Base-by-base conservation (phyloP, 2,329 filamentous ascomycete genomes). In the Balansia obtecta region DNA sequence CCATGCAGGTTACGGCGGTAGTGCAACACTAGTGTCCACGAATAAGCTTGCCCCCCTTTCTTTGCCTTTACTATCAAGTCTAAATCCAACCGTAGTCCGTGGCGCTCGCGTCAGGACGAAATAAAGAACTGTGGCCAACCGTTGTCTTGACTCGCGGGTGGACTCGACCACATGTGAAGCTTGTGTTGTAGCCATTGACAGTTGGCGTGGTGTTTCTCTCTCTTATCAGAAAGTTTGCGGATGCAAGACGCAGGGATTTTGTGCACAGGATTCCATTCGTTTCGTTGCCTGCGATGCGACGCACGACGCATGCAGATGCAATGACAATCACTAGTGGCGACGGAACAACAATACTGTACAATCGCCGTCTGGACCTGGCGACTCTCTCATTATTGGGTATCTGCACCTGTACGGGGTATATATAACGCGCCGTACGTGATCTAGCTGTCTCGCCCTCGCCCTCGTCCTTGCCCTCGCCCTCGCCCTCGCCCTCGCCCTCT, bases 401-500 rank as follows among this genome's bases (percentile, higher is more conserved):
- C 47, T 49, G 32, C 16, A 45, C 12, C 22, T 45, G n/a, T 44
- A 15, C 37, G 27, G 27, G 7, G 27, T 27, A 27, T 27, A 15
- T n/a, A n/a, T n/a, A n/a, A n/a, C 38, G 20, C 33, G 16, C 30
- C 16, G 33, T n/a, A 22, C 41, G 39, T 38, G 15, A 40, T 41
- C 34, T 32, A 12, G 11, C 42, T 46, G 30, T 12, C 13, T 12
- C 43, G 37, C 34, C 48, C 51, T 40, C 57, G 52, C 40, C 57
- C 53, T 16, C 56, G 46, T 18, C 51, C 51, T 37, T 47, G 27
- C 9, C 39, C 51, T 18, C 51, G n/a, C n/a, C n/a, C n/a, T n/a
- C 57, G 49, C 7, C 61, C 58, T 58, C 61, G 58, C 16, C 63
- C 62, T 30, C 57, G 52, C 40, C 57, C 53, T 16, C 56, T 47